A percentile compares a stretch with the other conserved stretches of the same genome.
Evolutionary conservation across 176 grass and related monocot species (phyloP).

Genomic region (Carex cristatella): DNA sequence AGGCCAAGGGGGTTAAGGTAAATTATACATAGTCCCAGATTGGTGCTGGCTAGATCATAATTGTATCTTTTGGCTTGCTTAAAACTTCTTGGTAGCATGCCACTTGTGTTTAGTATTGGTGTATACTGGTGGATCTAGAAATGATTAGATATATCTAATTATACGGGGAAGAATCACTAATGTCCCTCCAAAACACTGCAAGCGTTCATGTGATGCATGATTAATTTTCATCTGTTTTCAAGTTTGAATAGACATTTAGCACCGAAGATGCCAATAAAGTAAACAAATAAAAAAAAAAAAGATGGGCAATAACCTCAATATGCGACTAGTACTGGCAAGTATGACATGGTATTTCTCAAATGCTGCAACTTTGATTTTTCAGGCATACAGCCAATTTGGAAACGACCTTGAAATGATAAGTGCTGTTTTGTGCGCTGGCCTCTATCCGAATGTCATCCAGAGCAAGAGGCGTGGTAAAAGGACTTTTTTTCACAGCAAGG

Average conservation of each 20-base stretch:
- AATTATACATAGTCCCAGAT: neutral
- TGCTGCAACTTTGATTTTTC: slow-evolving; percentile 25
- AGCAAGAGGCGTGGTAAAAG: slow-evolving; percentile 90
- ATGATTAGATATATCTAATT: neutral
- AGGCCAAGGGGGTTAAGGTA: slow-evolving; percentile 66
- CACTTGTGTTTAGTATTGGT: neutral
- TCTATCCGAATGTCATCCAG: slow-evolving; percentile 90
- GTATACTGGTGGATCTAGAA: neutral
- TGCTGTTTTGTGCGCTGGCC: slow-evolving; percentile 82
- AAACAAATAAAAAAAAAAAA: neutral
- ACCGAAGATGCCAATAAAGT: neutral
- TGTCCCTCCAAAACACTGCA: neutral
- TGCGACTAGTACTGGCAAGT: neutral
- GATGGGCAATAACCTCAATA: neutral
- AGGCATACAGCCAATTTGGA: slow-evolving; percentile 77
- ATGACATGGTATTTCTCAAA: neutral
- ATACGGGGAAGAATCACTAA: neutral
- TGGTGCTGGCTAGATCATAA: neutral
- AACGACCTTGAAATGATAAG: slow-evolving; percentile 84
- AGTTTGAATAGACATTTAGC: neutral
- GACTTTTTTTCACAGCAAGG: slow-evolving; percentile 75
- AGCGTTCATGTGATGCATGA: neutral
- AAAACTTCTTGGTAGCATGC: neutral
- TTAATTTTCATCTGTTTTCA: neutral
- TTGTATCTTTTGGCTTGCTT: neutral